These are phyloP conservation scores for Acanthamoeba culbertsoni DNA, from an alignment of 208 protist genomes.

Conservation along the genomic window DNA sequence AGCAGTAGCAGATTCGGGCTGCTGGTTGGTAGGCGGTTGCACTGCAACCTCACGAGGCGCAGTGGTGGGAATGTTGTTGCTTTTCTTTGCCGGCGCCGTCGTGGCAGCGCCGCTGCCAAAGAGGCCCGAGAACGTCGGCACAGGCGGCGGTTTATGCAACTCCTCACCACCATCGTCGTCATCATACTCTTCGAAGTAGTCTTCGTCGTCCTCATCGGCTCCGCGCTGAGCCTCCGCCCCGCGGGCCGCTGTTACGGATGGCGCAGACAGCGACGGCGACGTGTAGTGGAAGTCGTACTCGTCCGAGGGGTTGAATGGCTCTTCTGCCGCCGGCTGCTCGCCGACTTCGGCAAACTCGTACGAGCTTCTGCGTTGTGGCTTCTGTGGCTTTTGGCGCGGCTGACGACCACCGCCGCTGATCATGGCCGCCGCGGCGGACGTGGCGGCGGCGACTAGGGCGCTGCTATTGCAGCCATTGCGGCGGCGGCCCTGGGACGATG, in stretches of 20 bases:
- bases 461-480: neutral
- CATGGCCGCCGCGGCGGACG: neutral
- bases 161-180: neutral
- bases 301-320: neutral
- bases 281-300: conserved; percentile 3
- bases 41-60: no score
- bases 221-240: neutral
- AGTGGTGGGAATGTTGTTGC: no score
- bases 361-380: neutral
- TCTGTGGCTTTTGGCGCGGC: neutral
- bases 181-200: neutral
- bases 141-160: neutral
- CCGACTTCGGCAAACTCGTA: neutral
- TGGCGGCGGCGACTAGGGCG: neutral
- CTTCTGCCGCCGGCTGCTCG: neutral
- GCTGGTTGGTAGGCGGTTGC: neutral
- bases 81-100: neutral
- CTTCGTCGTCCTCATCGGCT: neutral
- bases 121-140: neutral
- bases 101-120: neutral
- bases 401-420: neutral
- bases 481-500: neutral
- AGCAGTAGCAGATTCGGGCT: neutral
- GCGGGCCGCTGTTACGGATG: neutral
- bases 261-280: neutral